Evolutionary conservation across 2,329 filamentous ascomycete genomes (phyloP), one percentile per base, ranked within the genome.

Genomic region (Colletotrichum sp.): DNA sequence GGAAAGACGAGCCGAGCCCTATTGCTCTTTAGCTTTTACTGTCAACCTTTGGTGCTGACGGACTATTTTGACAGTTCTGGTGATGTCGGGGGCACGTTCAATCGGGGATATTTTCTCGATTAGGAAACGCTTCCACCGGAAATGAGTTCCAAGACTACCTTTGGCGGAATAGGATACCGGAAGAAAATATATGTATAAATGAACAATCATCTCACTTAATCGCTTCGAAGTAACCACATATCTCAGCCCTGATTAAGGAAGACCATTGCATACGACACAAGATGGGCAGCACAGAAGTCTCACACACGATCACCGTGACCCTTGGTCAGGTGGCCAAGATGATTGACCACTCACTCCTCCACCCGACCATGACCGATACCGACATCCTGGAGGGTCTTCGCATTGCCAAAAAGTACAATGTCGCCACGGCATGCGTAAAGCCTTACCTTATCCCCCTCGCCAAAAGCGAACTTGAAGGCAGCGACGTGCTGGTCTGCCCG

Each of bases 271-370:
- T 3, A 18, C 55, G 5, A 58, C n/a, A 24, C 58, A 61, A 13
- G 26, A 61, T 30, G 28, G 18, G 24, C 58, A 32, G 18, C 24
- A 32, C 18, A 30, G 34, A 43, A 63, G 78, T 78, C 26, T 13
- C 56, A 12, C 34, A 81, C 69, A 82, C 82, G 30, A 80, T 89
- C 77, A 83, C 78, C 2, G 84, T 89, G n/a, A 86, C 87, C 24
- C 80, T 89, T 0, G 76, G 80, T 38, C 84, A 89, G 74, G 81
- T 91, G 69, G 88, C 89, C 77, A 89, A 89, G 77, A 85, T 86
- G 82, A 92, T 92, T 77, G 90, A 92, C 77, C 90, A 92, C 81
- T 92, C 90, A 14, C 86, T 93, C 18, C 85, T 92, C 1, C 90
- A 92, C 78, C 91, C 91, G 6, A 91, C 90, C 68, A 87, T 92